These are phyloP conservation scores for Fusarium sp. DNA, from an alignment of 2,329 filamentous ascomycete species.

Conservation along the genomic window DNA sequence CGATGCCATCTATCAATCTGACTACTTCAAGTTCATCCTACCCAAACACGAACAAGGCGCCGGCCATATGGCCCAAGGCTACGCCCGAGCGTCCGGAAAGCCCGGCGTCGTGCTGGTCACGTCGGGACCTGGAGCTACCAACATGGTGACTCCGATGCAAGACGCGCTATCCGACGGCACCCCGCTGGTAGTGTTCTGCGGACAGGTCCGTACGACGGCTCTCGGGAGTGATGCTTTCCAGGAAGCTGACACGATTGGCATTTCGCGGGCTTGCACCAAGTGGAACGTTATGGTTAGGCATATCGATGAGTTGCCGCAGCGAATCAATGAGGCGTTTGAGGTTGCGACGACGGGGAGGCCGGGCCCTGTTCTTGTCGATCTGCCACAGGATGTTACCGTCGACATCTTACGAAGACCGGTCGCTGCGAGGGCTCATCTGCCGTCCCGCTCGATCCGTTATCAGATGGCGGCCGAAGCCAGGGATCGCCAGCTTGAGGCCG, in stretches of 20 bases:
- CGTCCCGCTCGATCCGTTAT: too few relatives aligned
- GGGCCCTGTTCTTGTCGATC: slow-evolving; percentile 92
- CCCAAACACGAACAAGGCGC: too few relatives aligned
- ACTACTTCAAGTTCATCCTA: too few relatives aligned
- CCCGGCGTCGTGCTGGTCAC: slow-evolving; percentile 97
- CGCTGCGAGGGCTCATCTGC: slow-evolving; percentile 84
- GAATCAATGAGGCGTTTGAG: slow-evolving; percentile 98
- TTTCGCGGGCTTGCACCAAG: slow-evolving; percentile 88
- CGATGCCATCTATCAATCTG: too few relatives aligned
- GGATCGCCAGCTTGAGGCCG: slow-evolving; percentile 83
- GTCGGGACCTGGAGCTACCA: slow-evolving; percentile 86
- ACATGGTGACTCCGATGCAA: slow-evolving; percentile 94
- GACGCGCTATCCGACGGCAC: slow-evolving; percentile 92
- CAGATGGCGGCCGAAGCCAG: slow-evolving; percentile 60
- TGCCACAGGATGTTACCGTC: slow-evolving; percentile 96
- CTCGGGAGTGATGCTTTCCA: slow-evolving; percentile 70
- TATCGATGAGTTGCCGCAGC: slow-evolving; percentile 88
- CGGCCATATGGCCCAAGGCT: too few relatives aligned
- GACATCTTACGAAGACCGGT: slow-evolving; percentile 84
- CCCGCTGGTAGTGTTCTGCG: slow-evolving; percentile 82
- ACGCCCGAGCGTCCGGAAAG: slow-evolving; percentile 56
- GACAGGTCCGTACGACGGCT: slow-evolving; percentile 84
- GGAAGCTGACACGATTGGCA: slow-evolving; percentile 93
- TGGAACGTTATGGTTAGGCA: slow-evolving; percentile 99
- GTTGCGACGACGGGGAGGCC: slow-evolving; percentile 95